Percentiles rank a stretch among this genome's conserved stretches.
These are phyloP conservation scores for Fistulifera pelliculosa DNA, from an alignment of 108 stramenopile species.

Conservation along the genomic window DNA sequence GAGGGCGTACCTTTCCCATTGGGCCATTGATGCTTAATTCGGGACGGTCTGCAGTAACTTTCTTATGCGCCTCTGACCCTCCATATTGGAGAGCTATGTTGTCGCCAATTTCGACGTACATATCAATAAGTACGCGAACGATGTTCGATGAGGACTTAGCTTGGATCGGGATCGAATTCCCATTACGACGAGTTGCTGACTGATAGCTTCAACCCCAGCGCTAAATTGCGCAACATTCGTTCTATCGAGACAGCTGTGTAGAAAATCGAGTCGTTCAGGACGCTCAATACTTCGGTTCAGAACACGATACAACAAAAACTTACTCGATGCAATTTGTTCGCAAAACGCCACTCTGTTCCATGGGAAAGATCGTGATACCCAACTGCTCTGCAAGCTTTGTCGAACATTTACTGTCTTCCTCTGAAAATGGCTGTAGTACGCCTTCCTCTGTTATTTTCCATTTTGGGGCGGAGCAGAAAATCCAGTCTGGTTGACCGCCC, in stretches of 20 bases:
- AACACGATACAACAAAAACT: slow-evolving; percentile 20
- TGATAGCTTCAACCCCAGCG: slow-evolving; percentile 90
- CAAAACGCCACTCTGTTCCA: slow-evolving; percentile 93
- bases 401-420: slow-evolving; percentile 34
- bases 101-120: slow-evolving; percentile 97
- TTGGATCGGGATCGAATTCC: slow-evolving; percentile 75
- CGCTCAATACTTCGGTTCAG: background rate
- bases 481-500: slow-evolving; percentile 89
- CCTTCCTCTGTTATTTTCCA: slow-evolving; percentile 80
- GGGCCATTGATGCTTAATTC: slow-evolving; percentile 65
- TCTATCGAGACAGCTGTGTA: slow-evolving; percentile 78
- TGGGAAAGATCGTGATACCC: slow-evolving; percentile 79
- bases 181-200: slow-evolving; percentile 88
- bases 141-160: slow-evolving; percentile 84
- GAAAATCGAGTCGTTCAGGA: background rate
- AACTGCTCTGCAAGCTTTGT: slow-evolving; percentile 37
- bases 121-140: slow-evolving; percentile 88
- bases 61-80: slow-evolving; percentile 97
- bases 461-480: slow-evolving; percentile 87
- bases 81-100: slow-evolving; percentile 92
- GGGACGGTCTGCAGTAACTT: slow-evolving; percentile 63
- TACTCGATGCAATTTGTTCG: slow-evolving; percentile 98
- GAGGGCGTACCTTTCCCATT: slow-evolving; percentile 61
- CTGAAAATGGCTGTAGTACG: slow-evolving; percentile 58
- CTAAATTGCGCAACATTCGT: slow-evolving; percentile 98